Base-by-base conservation (phyloP, 1,284 basidiomycete genomes). In the Anthracocystis panici-leucophaei region DNA sequence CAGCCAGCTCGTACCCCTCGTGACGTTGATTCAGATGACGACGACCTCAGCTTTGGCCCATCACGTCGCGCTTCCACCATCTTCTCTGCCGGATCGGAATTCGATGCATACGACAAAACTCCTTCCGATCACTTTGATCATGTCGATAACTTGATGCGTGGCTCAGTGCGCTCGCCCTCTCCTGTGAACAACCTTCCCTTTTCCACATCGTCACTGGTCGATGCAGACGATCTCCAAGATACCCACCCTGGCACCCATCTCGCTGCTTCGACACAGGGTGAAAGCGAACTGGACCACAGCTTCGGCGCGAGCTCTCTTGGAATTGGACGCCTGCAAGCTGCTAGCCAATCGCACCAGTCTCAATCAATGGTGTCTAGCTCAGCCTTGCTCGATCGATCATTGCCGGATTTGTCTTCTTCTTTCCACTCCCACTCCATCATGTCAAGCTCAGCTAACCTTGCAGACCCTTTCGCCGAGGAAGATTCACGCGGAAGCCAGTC, bases 1-100 rank as follows among this genome's bases (percentile, higher is more conserved):
- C 18, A 14, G 6, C 33, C 54, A 12, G 11, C 31, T 2, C 11
- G 25, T 4, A 2, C 33, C 1, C 21, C 52, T 8, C 50, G n/a
- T 5, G 57, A 53, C 10, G 23, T 16, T 11, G 64, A 64, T n/a
- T 64, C 57, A 18, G 59, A 65, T n/a, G 63, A 64, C 9, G 63
- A 48, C 31, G 41, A 63, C 20, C 12, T 20, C 16, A 44, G 20
- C 16, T 53, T 29, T 12, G 33, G 41, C 0, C 18, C 50, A 5
- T 77, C 71, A 2, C 33, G 59, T 11, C 54, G 53, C 21, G 75
- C 78, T 27, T 80, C 78, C 12, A 80, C 78, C 53, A 59, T 80
- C 64, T 78, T 80, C 53, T 75, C 72, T 9, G 76, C 77, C 18
- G 78, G 74, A 0, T 77, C 69, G n/a, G 52, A 67, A 21, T 74